Evolutionary conservation across 345 rosid genomes (phyloP).

Genomic region (Lepidium aucheri): DNA sequence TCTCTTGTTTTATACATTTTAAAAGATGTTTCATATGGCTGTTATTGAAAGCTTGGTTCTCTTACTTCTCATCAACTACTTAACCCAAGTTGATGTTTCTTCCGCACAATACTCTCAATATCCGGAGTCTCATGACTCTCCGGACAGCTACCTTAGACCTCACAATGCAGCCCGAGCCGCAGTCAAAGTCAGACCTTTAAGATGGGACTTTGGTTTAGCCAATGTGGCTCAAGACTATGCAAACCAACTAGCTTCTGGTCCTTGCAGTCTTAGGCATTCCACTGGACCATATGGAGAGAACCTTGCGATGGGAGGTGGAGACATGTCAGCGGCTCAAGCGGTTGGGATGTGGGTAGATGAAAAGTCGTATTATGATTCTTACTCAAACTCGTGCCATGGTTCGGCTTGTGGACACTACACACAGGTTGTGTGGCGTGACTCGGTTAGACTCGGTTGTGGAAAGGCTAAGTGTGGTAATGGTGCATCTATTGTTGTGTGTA

Average conservation of each 20-base stretch:
- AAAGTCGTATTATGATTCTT: constrained; percentile 38
- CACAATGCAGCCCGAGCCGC: constrained; percentile 45
- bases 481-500: constrained; percentile 45
- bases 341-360: constrained; percentile 52
- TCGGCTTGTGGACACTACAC: constrained; percentile 61
- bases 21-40: constrained; percentile 5
- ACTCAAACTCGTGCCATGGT: constrained; percentile 42
- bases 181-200: constrained; percentile 35
- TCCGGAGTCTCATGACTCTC: constrained; percentile 30
- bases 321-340: constrained; percentile 32
- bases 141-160: constrained; percentile 34
- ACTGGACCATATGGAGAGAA: constrained; percentile 63
- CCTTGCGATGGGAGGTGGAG: constrained; percentile 37
- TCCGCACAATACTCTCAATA: constrained; percentile 16
- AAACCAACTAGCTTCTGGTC: constrained; percentile 9
- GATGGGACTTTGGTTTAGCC: constrained; percentile 44
- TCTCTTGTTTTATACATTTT: background rate
- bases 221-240: constrained; percentile 42
- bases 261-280: constrained; percentile 48
- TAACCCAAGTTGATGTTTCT: constrained; percentile 11
- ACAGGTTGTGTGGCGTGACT: constrained; percentile 58
- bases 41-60: constrained; percentile 1
- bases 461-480: constrained; percentile 48
- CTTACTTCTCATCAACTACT: constrained; percentile 8
- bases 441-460: constrained; percentile 56